Conservation (phyloP, 305 asterid species). For the Solanum hybrid region DNA sequence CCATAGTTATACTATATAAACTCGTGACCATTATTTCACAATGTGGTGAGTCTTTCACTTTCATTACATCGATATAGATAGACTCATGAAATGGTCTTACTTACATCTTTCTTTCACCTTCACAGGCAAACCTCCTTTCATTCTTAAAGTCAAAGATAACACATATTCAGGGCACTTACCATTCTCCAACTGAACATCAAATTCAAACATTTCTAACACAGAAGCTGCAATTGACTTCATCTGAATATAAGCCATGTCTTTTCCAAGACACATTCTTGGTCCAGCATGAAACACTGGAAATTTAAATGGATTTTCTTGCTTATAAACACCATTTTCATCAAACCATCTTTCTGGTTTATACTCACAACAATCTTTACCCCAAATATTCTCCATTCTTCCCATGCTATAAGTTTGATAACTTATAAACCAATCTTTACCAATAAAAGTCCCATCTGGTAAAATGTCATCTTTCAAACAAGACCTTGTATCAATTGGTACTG, state of each 20-base stretch:
- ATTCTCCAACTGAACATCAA: slow-evolving; percentile 42
- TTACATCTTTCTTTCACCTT: slow-evolving; percentile 38
- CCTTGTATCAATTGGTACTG: slow-evolving; percentile 66
- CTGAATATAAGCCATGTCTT: slow-evolving; percentile 84
- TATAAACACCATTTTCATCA: slow-evolving; percentile 49
- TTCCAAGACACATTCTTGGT: slow-evolving; percentile 77
- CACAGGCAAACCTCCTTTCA: slow-evolving; percentile 65
- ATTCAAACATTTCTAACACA: slow-evolving; percentile 50
- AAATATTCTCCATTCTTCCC: slow-evolving; percentile 65
- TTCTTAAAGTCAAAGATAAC: slow-evolving; percentile 64
- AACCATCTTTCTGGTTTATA: slow-evolving; percentile 79
- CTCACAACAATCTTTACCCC: slow-evolving; percentile 64
- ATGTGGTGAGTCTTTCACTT: background rate
- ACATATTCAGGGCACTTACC: slow-evolving; percentile 43
- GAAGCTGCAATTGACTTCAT: slow-evolving; percentile 77
- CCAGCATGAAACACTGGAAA: slow-evolving; percentile 81
- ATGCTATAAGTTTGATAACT: slow-evolving; percentile 45
- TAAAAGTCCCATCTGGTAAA: slow-evolving; percentile 65
- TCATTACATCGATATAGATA: background rate
- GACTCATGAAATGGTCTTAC: background rate
- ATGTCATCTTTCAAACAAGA: slow-evolving; percentile 40
- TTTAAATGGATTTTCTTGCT: slow-evolving; percentile 51
- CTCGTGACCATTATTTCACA: background rate
- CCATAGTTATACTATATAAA: background rate
- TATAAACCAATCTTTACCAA: slow-evolving; percentile 61